These are phyloP conservation scores for Coemansia sp. DNA, from an alignment of 192 early-diverging fungal genomes.

Conservation along the genomic window DNA sequence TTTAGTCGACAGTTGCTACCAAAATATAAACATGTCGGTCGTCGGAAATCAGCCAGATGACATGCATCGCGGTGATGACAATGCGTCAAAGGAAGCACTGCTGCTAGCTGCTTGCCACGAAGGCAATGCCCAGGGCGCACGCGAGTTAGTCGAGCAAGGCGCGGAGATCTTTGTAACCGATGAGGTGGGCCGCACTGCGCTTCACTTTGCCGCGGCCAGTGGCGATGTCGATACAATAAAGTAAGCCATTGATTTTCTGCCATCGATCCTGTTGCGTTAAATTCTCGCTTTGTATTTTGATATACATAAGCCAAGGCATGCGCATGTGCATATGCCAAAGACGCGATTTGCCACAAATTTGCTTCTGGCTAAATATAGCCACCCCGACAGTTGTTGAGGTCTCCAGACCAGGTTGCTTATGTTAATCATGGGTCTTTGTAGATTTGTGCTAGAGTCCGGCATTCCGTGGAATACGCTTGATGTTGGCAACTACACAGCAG, in stretches of 20 bases:
- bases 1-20: neutral
- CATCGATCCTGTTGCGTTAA: neutral
- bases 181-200: slow-evolving; percentile 60
- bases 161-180: slow-evolving; percentile 61
- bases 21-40: slow-evolving; percentile 6
- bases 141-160: slow-evolving; percentile 50
- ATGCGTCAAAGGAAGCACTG: slow-evolving; percentile 15
- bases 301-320: neutral
- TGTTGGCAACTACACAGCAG: slow-evolving; percentile 70
- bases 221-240: slow-evolving; percentile 66
- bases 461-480: slow-evolving; percentile 87
- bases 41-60: neutral
- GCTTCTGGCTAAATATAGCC: slow-evolving; percentile 10
- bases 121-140: slow-evolving; percentile 42
- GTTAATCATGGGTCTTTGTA: slow-evolving; percentile 9
- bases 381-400: neutral
- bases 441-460: slow-evolving; percentile 59
- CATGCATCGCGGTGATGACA: neutral
- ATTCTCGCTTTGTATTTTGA: neutral
- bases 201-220: slow-evolving; percentile 70
- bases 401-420: slow-evolving; percentile 1
- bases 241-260: slow-evolving; percentile 27
- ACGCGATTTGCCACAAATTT: slow-evolving; percentile 1
- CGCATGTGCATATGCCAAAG: neutral
- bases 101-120: slow-evolving; percentile 49